Conservation (phyloP, 306 rosid species). For the Quercus ilex region DNA sequence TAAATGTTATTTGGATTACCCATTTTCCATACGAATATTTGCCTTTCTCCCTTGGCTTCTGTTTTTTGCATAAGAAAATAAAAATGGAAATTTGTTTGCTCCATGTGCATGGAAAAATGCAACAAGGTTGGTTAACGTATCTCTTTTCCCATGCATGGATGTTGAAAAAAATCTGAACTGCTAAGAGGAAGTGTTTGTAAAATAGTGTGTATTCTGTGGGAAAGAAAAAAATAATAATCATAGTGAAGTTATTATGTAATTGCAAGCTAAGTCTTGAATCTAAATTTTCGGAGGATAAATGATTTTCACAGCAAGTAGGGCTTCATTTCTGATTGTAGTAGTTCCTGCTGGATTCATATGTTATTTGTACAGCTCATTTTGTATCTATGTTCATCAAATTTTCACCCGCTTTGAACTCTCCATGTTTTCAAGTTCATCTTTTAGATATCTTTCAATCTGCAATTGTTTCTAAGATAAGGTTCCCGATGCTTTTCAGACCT, state of each 20-base stretch:
- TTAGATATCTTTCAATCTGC: neutral
- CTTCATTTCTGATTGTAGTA: too few species aligned
- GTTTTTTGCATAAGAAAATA: neutral
- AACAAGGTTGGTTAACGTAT: neutral
- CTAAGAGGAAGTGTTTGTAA: too few species aligned
- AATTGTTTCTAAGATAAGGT: neutral
- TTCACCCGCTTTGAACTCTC: neutral
- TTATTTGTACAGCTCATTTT: too few species aligned
- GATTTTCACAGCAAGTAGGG: neutral
- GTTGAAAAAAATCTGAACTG: too few species aligned
- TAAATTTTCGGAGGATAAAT: neutral
- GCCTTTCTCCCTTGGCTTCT: neutral
- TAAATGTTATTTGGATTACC: neutral
- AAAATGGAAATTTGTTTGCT: neutral
- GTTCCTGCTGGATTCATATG: too few species aligned
- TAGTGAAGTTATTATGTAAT: too few species aligned
- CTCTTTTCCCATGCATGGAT: too few species aligned
- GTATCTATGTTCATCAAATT: neutral
- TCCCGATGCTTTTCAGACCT: neutral
- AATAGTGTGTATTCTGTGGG: too few species aligned
- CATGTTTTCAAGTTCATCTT: neutral
- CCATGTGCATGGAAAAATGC: neutral
- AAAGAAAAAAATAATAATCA: too few species aligned
- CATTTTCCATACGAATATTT: neutral
- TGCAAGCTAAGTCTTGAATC: neutral